These are phyloP conservation scores for Hymenoscyphus fraxineus DNA, from an alignment of 2,329 filamentous ascomycete genomes.

Conservation along the genomic window DNA sequence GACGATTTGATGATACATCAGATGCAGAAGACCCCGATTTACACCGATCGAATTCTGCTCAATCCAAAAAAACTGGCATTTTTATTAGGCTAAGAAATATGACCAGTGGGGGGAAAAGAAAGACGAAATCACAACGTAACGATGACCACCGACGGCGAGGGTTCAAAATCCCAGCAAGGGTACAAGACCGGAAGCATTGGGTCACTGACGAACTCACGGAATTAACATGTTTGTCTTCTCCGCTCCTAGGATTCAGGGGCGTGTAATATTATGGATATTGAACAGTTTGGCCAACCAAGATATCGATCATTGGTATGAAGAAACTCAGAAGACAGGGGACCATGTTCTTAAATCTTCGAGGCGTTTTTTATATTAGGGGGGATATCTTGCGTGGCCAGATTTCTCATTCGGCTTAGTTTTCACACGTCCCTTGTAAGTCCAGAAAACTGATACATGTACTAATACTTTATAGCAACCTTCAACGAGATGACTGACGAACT, in stretches of 20 bases:
- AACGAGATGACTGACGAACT: conserved; percentile 94
- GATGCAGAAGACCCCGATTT: conserved; percentile 26
- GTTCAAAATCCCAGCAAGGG: conserved; percentile 83
- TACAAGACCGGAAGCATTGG: conserved; percentile 69
- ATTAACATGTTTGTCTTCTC: conserved; percentile 26
- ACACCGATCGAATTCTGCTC: conserved; percentile 27
- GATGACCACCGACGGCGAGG: conserved; percentile 37
- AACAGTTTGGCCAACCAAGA: background rate
- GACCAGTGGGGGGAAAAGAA: conserved; percentile 24
- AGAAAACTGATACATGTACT: conserved; percentile 37
- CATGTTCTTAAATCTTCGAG: background rate
- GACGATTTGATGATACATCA: conserved; percentile 22
- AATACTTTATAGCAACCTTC: conserved; percentile 62
- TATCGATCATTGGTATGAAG: background rate
- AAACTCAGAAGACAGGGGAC: background rate
- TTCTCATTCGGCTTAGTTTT: background rate
- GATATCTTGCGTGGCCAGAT: background rate
- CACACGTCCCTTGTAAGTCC: background rate
- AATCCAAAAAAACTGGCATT: conserved; percentile 33
- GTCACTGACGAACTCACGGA: conserved; percentile 84
- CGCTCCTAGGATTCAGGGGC: background rate
- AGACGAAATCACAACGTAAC: conserved; percentile 39
- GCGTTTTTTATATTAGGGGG: background rate
- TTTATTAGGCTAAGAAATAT: conserved; percentile 29
- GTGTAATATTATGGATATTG: background rate